These are phyloP conservation scores for Aspergillus tubingensis DNA, from an alignment of 2,329 filamentous ascomycete genomes.

Conservation along the genomic window DNA sequence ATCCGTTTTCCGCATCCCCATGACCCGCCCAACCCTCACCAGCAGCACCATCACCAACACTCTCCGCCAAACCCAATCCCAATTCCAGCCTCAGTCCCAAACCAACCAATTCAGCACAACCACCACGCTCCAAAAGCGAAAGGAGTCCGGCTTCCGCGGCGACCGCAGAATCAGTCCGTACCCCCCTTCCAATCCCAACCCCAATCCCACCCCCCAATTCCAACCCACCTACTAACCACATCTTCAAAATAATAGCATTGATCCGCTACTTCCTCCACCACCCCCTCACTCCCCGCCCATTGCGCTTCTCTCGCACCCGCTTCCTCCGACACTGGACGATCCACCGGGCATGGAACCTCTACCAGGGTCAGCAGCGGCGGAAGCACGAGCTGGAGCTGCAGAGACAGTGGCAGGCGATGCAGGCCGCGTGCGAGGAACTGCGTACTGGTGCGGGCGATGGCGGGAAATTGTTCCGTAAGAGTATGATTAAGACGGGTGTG, in stretches of 20 bases:
- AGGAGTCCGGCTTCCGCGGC: constrained; percentile 29
- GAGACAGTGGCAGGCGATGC: constrained; percentile 80
- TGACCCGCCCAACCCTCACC: constrained; percentile 33
- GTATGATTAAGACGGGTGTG: constrained; percentile 87
- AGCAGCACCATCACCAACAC: constrained; percentile 20
- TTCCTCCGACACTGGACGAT: constrained; percentile 97
- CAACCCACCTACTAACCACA: constrained; percentile 18
- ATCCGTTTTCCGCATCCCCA: constrained; percentile 47
- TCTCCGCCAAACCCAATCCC: background rate
- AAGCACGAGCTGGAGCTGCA: constrained; percentile 70
- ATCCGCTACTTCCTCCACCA: constrained; percentile 73
- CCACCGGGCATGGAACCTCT: constrained; percentile 89
- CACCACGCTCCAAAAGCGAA: constrained; percentile 37
- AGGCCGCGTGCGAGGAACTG: constrained; percentile 81
- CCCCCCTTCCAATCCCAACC: background rate
- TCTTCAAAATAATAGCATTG: constrained; percentile 41
- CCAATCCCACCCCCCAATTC: constrained; percentile 26
- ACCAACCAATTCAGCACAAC: constrained; percentile 29
- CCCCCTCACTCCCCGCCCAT: constrained; percentile 69
- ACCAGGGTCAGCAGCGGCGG: constrained; percentile 68
- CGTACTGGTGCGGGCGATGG: constrained; percentile 54
- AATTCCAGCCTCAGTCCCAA: no score
- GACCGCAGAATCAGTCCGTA: constrained; percentile 51
- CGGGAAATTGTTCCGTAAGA: constrained; percentile 73
- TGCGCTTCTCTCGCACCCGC: constrained; percentile 85